Evolutionary conservation across 2,329 filamentous ascomycete genomes (phyloP).

Genomic region (Cadophora luteo-olivacea): DNA sequence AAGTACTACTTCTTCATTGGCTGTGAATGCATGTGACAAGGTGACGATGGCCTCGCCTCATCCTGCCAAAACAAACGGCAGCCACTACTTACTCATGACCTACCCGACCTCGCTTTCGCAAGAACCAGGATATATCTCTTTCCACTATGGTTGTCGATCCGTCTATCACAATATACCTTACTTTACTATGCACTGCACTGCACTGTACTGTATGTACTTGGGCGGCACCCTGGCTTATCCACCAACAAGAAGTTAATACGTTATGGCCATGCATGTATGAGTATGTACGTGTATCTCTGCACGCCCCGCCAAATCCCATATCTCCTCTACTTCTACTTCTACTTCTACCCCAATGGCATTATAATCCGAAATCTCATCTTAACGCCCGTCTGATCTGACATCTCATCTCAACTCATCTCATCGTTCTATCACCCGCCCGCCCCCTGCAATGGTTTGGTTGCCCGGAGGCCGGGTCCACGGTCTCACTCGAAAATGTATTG

Average conservation of each 20-base stretch:
- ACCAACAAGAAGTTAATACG: not conserved
- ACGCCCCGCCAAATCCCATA: not conserved
- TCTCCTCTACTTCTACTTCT: not conserved
- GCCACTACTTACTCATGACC: not conserved
- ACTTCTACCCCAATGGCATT: not conserved
- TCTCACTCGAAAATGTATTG: no score
- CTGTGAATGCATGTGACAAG: not conserved
- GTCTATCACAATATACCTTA: not conserved
- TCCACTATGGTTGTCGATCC: not conserved
- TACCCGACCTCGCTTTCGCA: not conserved
- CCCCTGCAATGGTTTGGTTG: not conserved
- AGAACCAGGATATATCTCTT: not conserved
- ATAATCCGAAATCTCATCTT: conserved; percentile 2
- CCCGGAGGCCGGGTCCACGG: not conserved
- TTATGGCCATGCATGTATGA: not conserved
- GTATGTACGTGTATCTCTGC: not conserved
- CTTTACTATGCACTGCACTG: not conserved
- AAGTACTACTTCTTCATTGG: not conserved
- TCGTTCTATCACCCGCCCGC: not conserved
- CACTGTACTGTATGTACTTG: not conserved
- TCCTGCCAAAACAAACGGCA: not conserved
- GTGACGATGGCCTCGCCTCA: not conserved
- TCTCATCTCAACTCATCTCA: conserved; percentile 12
- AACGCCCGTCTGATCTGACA: conserved; percentile 1
- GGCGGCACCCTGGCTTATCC: not conserved